phyloP scores from a whole-genome alignment of 345 rosid species.

The Boechera divaricarpa region DNA sequence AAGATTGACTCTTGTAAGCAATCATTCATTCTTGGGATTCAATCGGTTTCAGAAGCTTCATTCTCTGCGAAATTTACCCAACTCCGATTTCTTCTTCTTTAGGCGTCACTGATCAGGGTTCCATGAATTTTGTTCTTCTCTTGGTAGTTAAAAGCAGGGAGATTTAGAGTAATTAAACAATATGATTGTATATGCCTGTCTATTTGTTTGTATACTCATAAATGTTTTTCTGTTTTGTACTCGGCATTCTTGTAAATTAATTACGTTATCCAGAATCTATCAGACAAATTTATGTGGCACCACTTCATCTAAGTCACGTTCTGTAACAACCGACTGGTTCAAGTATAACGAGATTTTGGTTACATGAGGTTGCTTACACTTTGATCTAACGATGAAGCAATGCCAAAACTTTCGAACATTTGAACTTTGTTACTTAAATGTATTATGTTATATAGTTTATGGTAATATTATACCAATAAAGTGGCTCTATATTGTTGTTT shows the following conservation, averaged over 20 bases:
- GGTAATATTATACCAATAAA: too few species aligned
- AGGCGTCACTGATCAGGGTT: conserved; percentile 40
- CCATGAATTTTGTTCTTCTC: conserved; percentile 40
- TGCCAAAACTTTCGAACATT: neutral
- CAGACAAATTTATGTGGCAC: conserved; percentile 6
- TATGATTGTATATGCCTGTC: conserved; percentile 37
- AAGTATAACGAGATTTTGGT: neutral
- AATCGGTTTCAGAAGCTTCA: conserved; percentile 33
- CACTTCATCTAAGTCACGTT: neutral
- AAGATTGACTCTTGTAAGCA: conserved; percentile 35
- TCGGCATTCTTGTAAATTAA: conserved; percentile 42
- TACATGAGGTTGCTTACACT: neutral
- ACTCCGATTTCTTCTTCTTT: conserved; percentile 29
- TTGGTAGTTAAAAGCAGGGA: conserved; percentile 39
- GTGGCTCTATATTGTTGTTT: too few species aligned
- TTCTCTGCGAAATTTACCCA: conserved; percentile 1
- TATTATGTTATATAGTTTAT: too few species aligned
- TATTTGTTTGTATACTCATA: conserved; percentile 33
- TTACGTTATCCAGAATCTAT: conserved; percentile 16
- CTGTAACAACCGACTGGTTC: conserved; percentile 7
- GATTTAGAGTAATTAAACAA: conserved; percentile 33
- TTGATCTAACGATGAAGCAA: conserved; percentile 2
- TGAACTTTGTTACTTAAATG: neutral
- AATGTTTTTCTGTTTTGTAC: conserved; percentile 21
- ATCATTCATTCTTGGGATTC: conserved; percentile 37